Conservation (phyloP, 2,329 filamentous ascomycete genomes). For the Didymella glomerata region DNA sequence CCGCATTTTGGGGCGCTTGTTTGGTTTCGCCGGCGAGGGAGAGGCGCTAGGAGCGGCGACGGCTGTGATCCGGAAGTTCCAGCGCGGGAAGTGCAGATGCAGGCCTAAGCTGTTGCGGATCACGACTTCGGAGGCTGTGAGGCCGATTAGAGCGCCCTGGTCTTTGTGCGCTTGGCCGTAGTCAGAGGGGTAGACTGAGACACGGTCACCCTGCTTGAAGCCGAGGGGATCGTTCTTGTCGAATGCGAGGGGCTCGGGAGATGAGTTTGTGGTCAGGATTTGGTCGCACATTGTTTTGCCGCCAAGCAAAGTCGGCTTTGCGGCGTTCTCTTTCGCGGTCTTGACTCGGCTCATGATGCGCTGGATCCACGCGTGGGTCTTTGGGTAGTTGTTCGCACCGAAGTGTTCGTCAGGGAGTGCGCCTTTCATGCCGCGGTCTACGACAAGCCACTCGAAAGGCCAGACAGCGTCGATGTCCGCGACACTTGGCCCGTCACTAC, state of each 20-base stretch:
- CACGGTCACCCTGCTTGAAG: conserved; percentile 62
- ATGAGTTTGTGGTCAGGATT: conserved; percentile 55
- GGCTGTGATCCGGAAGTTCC: conserved; percentile 46
- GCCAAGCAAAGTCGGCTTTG: conserved; percentile 54
- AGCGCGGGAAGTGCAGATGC: conserved; percentile 51
- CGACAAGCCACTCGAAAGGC: conserved; percentile 71
- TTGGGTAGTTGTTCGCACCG: conserved; percentile 63
- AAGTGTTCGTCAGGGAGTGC: conserved; percentile 65
- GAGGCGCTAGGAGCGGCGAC: conserved; percentile 15
- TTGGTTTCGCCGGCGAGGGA: not conserved
- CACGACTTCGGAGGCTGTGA: conserved; percentile 39
- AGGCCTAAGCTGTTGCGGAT: conserved; percentile 38
- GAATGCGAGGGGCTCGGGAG: conserved; percentile 56
- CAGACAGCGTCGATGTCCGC: conserved; percentile 76
- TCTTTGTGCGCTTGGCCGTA: conserved; percentile 44
- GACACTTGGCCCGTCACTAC: conserved; percentile 61
- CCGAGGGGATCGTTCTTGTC: conserved; percentile 62
- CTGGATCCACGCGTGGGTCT: conserved; percentile 70
- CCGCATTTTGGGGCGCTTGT: conserved; percentile 34
- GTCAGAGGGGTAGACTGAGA: conserved; percentile 54
- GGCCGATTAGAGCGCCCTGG: conserved; percentile 38
- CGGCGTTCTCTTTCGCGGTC: conserved; percentile 49
- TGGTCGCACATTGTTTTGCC: conserved; percentile 49
- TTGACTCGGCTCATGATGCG: conserved; percentile 64
- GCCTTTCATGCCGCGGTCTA: conserved; percentile 53